Conservation (phyloP, 192 early-diverging fungal species). For the Backusella psychrophila region DNA sequence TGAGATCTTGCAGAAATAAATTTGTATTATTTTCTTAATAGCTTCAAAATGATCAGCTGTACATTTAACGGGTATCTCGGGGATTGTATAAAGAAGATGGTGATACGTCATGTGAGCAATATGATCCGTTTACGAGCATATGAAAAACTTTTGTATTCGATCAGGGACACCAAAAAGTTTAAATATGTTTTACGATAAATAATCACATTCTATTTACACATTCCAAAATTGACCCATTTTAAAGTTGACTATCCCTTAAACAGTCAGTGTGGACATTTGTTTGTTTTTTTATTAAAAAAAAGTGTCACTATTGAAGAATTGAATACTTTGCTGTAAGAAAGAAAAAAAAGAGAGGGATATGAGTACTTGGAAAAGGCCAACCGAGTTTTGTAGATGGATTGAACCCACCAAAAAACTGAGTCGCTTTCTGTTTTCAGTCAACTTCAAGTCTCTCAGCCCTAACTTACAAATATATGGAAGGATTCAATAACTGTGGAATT, state of each 20-base stretch:
- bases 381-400: neutral
- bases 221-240: neutral
- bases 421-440: too few relatives aligned
- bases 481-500: neutral
- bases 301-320: neutral
- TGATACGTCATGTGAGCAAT: neutral
- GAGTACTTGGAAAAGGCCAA: neutral
- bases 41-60: neutral
- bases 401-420: neutral
- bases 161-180: neutral
- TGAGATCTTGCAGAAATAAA: neutral
- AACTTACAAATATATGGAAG: neutral
- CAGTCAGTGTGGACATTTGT: neutral
- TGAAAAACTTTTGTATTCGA: neutral
- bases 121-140: slow-evolving; percentile 1
- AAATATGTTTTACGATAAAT: neutral
- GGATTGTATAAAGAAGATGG: neutral
- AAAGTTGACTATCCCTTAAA: neutral
- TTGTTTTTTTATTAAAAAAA: neutral
- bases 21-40: neutral
- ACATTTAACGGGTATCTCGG: neutral
- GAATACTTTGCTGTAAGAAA: too few relatives aligned
- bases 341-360: too few relatives aligned
- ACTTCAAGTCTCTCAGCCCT: neutral
- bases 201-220: neutral